Conservation (phyloP, 2,329 filamentous ascomycete genomes). For the Canariomyces notabilis region DNA sequence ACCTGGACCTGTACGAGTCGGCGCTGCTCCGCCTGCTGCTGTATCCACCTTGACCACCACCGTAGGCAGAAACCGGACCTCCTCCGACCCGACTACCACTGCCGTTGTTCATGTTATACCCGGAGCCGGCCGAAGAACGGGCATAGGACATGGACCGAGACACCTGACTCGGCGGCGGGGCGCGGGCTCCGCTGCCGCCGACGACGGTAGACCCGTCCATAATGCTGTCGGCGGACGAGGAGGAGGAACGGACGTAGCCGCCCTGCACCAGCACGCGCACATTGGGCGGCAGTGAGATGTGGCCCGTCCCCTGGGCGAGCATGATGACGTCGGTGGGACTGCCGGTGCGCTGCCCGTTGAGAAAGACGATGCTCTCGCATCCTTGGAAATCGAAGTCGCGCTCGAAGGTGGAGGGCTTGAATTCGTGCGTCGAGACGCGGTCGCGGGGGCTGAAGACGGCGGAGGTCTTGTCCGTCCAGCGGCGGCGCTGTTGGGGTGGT, state of each 20-base stretch:
- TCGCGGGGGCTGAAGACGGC: conserved; percentile 9
- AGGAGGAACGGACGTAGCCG: conserved; percentile 14
- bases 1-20: too few species aligned
- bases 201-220: conserved; percentile 8
- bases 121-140: conserved; percentile 15
- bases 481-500: conserved; percentile 10
- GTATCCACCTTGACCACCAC: background rate
- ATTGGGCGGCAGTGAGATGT: conserved; percentile 19
- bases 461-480: conserved; percentile 18
- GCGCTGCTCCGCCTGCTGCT: conserved; percentile 4
- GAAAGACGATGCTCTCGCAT: conserved; percentile 19
- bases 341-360: conserved; percentile 10
- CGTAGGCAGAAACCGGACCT: too few species aligned
- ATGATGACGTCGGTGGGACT: conserved; percentile 12
- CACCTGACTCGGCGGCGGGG: conserved; percentile 20
- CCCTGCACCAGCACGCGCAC: conserved; percentile 17
- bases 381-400: conserved; percentile 20
- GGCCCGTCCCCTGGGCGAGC: conserved; percentile 15
- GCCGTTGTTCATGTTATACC: conserved; percentile 6
- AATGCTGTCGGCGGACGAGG: background rate
- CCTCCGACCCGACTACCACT: too few species aligned
- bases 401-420: conserved; percentile 13
- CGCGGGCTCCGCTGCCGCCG: conserved; percentile 13
- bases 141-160: conserved; percentile 17
- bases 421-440: conserved; percentile 5